Evolutionary conservation across 441 rosid species (phyloP), one percentile per base, ranked within the genome.

Genomic region (Bocquillonia castaneifolia): DNA sequence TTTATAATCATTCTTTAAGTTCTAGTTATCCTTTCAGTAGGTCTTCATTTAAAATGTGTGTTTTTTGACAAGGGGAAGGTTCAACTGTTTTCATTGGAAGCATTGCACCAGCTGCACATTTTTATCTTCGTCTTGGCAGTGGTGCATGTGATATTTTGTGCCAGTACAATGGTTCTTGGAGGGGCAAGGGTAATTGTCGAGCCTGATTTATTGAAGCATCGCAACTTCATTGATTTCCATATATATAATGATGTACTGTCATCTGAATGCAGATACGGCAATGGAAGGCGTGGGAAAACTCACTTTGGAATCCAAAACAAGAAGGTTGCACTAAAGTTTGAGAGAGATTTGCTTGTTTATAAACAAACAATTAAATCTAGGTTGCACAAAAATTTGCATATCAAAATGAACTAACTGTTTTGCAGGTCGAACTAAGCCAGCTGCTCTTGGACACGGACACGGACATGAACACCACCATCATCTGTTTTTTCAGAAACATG

Each of bases 61-160:
- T 36, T 36, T 50, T 61, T 60, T 59, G 60, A 15, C 15, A 45
- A 90, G 95, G 96, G 93, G 51, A 71, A 78, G 79, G 84, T 77
- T 76, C 89, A 91, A 2, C 70, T 92, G 63, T 64, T 92, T 71
- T 81, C 96, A 12, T 50, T 81, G 76, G 93, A 88, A 83, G 98
- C 96, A 23, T 69, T 93, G 68, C 96, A 88, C 80, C 91, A 93
- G 52, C 86, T 93, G 59, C 98, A 92, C 77, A 92, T 92, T 39
- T 92, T 88, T 68, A 86, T 92, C 72, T 92, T 92, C 62, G 93
- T 88, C 13, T 69, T 92, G 73, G 98, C 97, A 15, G 80, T 90
- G 63, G 84, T 89, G 61, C 98, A 93, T 42, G 93, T 87, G 32
- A 73, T 87, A 66, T 93, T 87, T 76, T 93, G 96, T 47, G 91